phyloP scores from a whole-genome alignment of 164 flowering plant genomes.

The Platanus orientalis region DNA sequence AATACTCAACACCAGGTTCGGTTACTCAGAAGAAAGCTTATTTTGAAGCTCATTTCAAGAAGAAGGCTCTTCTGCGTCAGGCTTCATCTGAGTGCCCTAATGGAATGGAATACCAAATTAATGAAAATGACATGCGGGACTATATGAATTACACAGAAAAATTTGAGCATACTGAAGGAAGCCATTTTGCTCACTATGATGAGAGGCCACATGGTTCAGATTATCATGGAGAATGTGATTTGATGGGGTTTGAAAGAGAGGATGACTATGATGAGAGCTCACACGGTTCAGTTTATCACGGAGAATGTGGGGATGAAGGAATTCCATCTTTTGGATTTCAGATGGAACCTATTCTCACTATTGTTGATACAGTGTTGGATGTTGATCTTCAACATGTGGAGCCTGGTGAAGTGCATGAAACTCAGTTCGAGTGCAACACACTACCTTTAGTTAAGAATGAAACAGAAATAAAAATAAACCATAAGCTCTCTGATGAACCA shows the following conservation, averaged over 20 bases:
- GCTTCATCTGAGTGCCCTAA: slow-evolving; percentile 33
- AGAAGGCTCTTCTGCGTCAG: slow-evolving; percentile 48
- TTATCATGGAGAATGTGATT: slow-evolving; percentile 29
- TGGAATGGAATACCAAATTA: slow-evolving; percentile 24
- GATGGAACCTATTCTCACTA: slow-evolving; percentile 9
- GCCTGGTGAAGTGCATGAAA: slow-evolving; percentile 19
- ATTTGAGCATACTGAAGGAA: slow-evolving; percentile 24
- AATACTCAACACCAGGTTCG: slow-evolving; percentile 72
- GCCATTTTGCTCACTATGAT: slow-evolving; percentile 24
- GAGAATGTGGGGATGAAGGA: slow-evolving; percentile 27
- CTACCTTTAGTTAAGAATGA: slow-evolving; percentile 11
- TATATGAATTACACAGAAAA: slow-evolving; percentile 26
- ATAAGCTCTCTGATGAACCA: slow-evolving; percentile 12
- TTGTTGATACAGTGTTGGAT: background rate
- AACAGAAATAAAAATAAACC: slow-evolving; percentile 20
- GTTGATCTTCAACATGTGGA: slow-evolving; percentile 15
- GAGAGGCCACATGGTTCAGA: slow-evolving; percentile 36
- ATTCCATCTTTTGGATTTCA: slow-evolving; percentile 22
- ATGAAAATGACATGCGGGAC: slow-evolving; percentile 29
- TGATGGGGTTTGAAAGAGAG: slow-evolving; percentile 27
- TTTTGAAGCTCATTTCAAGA: slow-evolving; percentile 84
- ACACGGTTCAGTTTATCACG: slow-evolving; percentile 32
- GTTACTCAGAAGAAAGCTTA: slow-evolving; percentile 81
- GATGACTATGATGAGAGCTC: slow-evolving; percentile 33
- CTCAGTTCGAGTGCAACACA: background rate